These are phyloP conservation scores for Ogataea trehalophila DNA, from an alignment of 805 yeast species.

Conservation along the genomic window DNA sequence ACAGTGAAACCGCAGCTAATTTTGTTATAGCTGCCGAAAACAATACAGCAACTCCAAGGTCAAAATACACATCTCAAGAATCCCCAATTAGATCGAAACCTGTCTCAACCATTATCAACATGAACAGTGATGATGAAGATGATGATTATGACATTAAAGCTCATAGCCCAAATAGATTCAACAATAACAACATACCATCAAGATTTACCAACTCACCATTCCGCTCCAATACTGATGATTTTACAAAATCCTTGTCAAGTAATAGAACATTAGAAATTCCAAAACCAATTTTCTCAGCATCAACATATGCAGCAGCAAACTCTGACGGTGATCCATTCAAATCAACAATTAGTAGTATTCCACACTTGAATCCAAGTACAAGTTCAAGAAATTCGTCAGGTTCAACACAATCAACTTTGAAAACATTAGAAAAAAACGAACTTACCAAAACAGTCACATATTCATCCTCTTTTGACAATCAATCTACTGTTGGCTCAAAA, in stretches of 20 bases:
- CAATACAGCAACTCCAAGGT: conserved; percentile 50
- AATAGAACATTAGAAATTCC: conserved; percentile 52
- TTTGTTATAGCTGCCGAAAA: conserved; percentile 32
- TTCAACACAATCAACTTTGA: conserved; percentile 18
- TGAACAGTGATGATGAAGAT: conserved; percentile 32
- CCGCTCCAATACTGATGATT: conserved; percentile 19
- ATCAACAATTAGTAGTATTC: conserved; percentile 14
- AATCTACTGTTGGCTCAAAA: conserved; percentile 15
- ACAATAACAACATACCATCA: conserved; percentile 15
- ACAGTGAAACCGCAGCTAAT: conserved; percentile 35
- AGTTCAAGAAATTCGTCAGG: conserved; percentile 20
- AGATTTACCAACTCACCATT: conserved; percentile 18
- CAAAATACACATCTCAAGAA: conserved; percentile 62
- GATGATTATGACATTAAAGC: conserved; percentile 35
- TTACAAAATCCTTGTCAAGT: conserved; percentile 33
- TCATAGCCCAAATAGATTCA: conserved; percentile 22
- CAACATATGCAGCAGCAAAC: conserved; percentile 57
- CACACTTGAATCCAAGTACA: conserved; percentile 18
- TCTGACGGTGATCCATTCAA: conserved; percentile 25
- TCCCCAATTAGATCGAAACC: conserved; percentile 62
- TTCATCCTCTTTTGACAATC: conserved; percentile 14
- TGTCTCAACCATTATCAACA: conserved; percentile 44
- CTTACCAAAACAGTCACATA: conserved; percentile 13
- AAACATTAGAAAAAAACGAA: conserved; percentile 1
- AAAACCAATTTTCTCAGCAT: conserved; percentile 60